Percentiles rank a stretch among this genome's conserved stretches.
Conservation (phyloP, 352 stramenopile species). For the Globisporangium cylindrosporum region DNA sequence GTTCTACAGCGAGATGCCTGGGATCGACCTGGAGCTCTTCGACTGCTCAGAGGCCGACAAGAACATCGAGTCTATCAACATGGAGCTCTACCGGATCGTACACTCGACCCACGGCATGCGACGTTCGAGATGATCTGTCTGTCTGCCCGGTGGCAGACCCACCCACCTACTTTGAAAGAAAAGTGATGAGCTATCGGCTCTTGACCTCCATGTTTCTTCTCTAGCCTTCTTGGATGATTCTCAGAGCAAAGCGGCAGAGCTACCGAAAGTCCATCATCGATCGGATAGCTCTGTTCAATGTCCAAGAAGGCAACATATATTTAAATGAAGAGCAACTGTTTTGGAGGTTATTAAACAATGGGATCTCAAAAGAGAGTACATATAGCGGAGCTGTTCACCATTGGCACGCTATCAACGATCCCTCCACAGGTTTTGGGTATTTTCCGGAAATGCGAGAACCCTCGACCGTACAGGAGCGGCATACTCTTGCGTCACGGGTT, state of each 20-base stretch:
- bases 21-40: conserved; percentile 69
- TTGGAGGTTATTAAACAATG: too few relatives aligned
- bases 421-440: too few relatives aligned
- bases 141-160: not conserved
- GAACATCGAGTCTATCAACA: conserved; percentile 67
- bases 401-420: too few relatives aligned
- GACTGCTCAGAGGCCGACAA: conserved; percentile 81
- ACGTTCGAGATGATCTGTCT: conserved; percentile 18
- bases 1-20: conserved; percentile 84
- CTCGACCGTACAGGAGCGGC: too few relatives aligned
- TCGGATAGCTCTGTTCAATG: not conserved
- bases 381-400: too few relatives aligned
- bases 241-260: not conserved
- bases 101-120: conserved; percentile 37
- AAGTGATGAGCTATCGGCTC: not conserved
- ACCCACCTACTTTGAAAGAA: not conserved
- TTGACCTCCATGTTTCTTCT: not conserved
- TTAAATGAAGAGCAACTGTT: conserved; percentile 1
- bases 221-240: not conserved
- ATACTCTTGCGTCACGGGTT: too few relatives aligned
- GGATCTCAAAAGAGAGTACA: too few relatives aligned
- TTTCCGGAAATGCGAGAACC: too few relatives aligned
- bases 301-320: conserved; percentile 8
- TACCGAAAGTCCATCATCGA: not conserved
- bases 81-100: conserved; percentile 71